Conservation (phyloP, 352 stramenopile species). For the Hyaloperonospora arabidopsidis region DNA sequence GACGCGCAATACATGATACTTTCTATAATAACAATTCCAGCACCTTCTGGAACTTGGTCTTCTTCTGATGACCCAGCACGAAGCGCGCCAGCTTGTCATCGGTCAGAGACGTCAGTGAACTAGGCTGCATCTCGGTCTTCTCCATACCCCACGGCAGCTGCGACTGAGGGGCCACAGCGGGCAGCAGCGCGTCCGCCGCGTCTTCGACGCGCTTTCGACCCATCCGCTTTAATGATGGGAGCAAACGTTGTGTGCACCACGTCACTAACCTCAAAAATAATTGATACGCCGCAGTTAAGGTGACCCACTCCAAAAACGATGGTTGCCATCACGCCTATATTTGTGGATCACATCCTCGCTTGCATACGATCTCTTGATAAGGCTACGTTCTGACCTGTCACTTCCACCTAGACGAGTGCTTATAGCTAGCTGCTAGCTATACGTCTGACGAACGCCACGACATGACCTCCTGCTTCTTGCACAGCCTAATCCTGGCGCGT, state of each 20-base stretch:
- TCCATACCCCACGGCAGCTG: slow-evolving; percentile 57
- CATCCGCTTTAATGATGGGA: slow-evolving; percentile 1
- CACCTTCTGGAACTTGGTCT: slow-evolving; percentile 84
- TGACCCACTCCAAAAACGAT: not conserved
- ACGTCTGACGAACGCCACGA: slow-evolving; percentile 6
- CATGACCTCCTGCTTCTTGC: slow-evolving; percentile 3
- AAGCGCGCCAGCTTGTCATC: slow-evolving; percentile 78
- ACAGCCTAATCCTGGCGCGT: slow-evolving; percentile 66
- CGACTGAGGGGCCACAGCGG: no score
- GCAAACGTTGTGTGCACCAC: slow-evolving; percentile 5
- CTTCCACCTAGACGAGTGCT: not conserved
- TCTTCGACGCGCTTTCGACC: no score
- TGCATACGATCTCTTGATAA: not conserved
- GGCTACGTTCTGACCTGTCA: not conserved
- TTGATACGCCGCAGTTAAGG: no score
- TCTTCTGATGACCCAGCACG: slow-evolving; percentile 71
- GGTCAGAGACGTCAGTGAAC: slow-evolving; percentile 53
- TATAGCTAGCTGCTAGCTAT: slow-evolving; percentile 1
- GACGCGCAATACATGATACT: no score
- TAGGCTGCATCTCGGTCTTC: slow-evolving; percentile 57
- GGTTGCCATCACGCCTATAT: no score
- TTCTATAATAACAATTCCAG: not conserved
- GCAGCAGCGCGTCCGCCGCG: no score
- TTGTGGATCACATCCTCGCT: slow-evolving; percentile 6
- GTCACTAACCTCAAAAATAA: not conserved